Conservation (phyloP, 345 rosid species). For the Syzygium oleosum region DNA sequence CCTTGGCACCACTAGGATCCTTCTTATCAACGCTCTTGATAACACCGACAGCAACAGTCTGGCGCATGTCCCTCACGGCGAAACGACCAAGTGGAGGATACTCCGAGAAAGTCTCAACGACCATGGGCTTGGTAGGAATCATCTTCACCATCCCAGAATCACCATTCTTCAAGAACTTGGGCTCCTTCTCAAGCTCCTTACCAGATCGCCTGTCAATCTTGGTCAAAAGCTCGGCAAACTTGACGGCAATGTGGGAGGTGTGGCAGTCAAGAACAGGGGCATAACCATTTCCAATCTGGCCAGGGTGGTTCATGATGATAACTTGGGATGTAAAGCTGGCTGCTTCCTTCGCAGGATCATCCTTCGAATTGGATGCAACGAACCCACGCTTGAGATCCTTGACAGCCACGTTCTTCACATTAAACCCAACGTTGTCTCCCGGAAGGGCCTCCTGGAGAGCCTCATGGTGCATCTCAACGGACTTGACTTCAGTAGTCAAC, state of each 20-base stretch:
- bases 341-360: slow-evolving; percentile 33
- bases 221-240: slow-evolving; percentile 23
- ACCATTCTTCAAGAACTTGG: slow-evolving; percentile 36
- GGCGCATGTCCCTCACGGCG: slow-evolving; percentile 28
- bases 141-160: slow-evolving; percentile 27
- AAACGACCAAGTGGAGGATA: slow-evolving; percentile 31
- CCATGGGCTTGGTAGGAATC: slow-evolving; percentile 27
- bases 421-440: slow-evolving; percentile 31
- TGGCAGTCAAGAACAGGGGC: slow-evolving; percentile 22
- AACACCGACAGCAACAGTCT: slow-evolving; percentile 27
- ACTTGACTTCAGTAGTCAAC: slow-evolving; percentile 10
- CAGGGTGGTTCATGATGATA: slow-evolving; percentile 39
- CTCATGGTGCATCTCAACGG: slow-evolving; percentile 16
- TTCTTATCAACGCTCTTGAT: slow-evolving; percentile 28
- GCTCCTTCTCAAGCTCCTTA: slow-evolving; percentile 34
- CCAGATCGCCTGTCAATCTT: slow-evolving; percentile 31
- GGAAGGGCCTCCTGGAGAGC: slow-evolving; percentile 13
- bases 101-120: slow-evolving; percentile 18
- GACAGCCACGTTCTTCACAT: slow-evolving; percentile 34
- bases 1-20: slow-evolving; percentile 24
- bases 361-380: slow-evolving; percentile 33
- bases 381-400: slow-evolving; percentile 35
- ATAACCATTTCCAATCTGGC: slow-evolving; percentile 26
- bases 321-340: slow-evolving; percentile 28
- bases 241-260: slow-evolving; percentile 24